Percentiles rank a stretch among this genome's conserved stretches.
Evolutionary conservation across 495 filamentous ascomycete species (phyloP).

Genomic region (Letharia lupina): DNA sequence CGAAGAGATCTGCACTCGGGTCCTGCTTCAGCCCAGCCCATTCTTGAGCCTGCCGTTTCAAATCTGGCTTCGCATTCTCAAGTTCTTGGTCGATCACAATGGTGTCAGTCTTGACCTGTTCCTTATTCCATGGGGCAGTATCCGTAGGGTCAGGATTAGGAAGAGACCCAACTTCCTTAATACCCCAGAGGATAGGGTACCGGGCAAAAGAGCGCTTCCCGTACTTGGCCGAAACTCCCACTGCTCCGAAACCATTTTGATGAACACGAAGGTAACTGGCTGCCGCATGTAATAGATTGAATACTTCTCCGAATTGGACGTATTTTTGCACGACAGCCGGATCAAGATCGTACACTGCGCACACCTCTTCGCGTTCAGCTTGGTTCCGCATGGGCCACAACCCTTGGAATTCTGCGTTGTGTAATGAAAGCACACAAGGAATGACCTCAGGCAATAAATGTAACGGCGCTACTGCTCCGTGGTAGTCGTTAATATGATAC

Average conservation of each 20-base stretch:
- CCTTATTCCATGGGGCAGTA: constrained; percentile 57
- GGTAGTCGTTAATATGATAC: constrained; percentile 78
- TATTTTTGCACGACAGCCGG: constrained; percentile 43
- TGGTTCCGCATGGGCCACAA: constrained; percentile 58
- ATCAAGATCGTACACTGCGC: constrained; percentile 58
- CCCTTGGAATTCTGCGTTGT: constrained; percentile 66
- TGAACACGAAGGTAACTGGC: constrained; percentile 65
- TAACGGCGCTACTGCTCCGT: constrained; percentile 62
- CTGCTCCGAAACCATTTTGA: constrained; percentile 66
- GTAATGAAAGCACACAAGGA: constrained; percentile 49
- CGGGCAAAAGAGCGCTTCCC: constrained; percentile 65
- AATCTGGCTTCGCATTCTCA: constrained; percentile 47
- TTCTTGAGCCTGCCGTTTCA: constrained; percentile 63
- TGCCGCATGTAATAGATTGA: constrained; percentile 65
- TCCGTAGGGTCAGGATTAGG: constrained; percentile 73
- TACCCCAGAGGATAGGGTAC: constrained; percentile 72
- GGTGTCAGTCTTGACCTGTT: constrained; percentile 42
- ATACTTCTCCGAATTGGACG: constrained; percentile 59
- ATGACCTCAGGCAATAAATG: constrained; percentile 59
- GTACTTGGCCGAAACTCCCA: constrained; percentile 70
- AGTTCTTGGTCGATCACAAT: constrained; percentile 49
- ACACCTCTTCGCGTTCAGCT: constrained; percentile 55
- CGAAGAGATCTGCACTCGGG: constrained; percentile 61
- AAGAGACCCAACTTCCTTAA: constrained; percentile 59
- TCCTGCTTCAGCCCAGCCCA: constrained; percentile 64